Evolutionary conservation across 179 eudicot genomes (phyloP).

Genomic region (Beta corolliflora): DNA sequence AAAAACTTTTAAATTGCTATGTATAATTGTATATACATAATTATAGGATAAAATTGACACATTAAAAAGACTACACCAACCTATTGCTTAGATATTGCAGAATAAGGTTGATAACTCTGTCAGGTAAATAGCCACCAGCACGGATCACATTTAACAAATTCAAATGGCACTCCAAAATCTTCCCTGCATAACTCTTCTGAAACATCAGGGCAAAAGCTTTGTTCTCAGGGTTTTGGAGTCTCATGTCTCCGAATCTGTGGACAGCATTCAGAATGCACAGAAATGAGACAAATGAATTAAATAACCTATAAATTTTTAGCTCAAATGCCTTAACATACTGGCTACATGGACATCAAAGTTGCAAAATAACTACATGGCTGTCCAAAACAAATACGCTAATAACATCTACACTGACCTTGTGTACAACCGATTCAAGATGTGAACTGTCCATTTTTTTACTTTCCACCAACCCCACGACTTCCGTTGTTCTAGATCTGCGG

Average conservation of each 20-base stretch:
- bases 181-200: conserved; percentile 92
- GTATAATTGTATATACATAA: background rate
- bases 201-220: conserved; percentile 93
- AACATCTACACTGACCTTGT: conserved; percentile 59
- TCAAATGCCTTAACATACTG: background rate
- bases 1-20: background rate
- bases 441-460: conserved; percentile 98
- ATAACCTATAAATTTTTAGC: background rate
- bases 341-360: background rate
- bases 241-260: conserved; percentile 85
- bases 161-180: conserved; percentile 92
- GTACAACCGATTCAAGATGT: conserved; percentile 90
- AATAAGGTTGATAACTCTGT: conserved; percentile 91
- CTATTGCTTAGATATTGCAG: conserved; percentile 94
- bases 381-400: background rate
- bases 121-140: conserved; percentile 94
- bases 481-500: conserved; percentile 83
- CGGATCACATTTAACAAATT: conserved; percentile 87
- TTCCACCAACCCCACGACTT: conserved; percentile 99
- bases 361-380: background rate
- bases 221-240: conserved; percentile 89
- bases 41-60: too few species aligned
- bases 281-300: conserved; percentile 1
- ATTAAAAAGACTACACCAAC: conserved; percentile 40
- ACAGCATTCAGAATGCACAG: conserved; percentile 7